Evolutionary conservation across 179 eudicot genomes (phyloP).

Genomic region (Heliamphora pulchella): DNA sequence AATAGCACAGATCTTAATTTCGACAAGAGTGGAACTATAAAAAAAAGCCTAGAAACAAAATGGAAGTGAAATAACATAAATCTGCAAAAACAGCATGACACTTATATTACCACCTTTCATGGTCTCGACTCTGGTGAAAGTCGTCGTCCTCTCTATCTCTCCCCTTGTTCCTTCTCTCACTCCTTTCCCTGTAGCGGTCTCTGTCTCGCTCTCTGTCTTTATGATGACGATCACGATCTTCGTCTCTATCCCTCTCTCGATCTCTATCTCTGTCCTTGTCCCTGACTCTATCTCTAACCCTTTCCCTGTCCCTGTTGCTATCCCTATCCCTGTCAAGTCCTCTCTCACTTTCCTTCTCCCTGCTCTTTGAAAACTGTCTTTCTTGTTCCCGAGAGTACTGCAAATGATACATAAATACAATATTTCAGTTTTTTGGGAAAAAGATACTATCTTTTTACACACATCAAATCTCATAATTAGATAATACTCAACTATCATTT

Average conservation of each 20-base stretch:
- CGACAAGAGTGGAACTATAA: conserved; percentile 1
- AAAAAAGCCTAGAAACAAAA: neutral
- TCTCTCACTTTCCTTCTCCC: conserved; percentile 24
- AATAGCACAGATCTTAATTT: too few relatives aligned
- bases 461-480: neutral
- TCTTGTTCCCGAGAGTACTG: conserved; percentile 27
- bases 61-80: neutral
- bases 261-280: conserved; percentile 46
- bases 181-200: conserved; percentile 43
- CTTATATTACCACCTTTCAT: conserved; percentile 41
- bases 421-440: too few relatives aligned
- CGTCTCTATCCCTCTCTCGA: conserved; percentile 32
- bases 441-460: too few relatives aligned
- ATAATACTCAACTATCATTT: neutral
- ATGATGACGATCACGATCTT: too few relatives aligned
- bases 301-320: conserved; percentile 20
- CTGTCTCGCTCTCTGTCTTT: conserved; percentile 48
- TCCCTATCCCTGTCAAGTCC: conserved; percentile 23
- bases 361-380: conserved; percentile 27
- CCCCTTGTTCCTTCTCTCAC: conserved; percentile 26
- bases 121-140: conserved; percentile 45
- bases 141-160: conserved; percentile 53
- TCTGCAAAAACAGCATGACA: too few relatives aligned
- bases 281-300: conserved; percentile 26
- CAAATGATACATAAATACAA: too few relatives aligned